Evolutionary conservation across 2,329 filamentous ascomycete species (phyloP).

Genomic region (Nothophaeocryptopus gaeumannii): DNA sequence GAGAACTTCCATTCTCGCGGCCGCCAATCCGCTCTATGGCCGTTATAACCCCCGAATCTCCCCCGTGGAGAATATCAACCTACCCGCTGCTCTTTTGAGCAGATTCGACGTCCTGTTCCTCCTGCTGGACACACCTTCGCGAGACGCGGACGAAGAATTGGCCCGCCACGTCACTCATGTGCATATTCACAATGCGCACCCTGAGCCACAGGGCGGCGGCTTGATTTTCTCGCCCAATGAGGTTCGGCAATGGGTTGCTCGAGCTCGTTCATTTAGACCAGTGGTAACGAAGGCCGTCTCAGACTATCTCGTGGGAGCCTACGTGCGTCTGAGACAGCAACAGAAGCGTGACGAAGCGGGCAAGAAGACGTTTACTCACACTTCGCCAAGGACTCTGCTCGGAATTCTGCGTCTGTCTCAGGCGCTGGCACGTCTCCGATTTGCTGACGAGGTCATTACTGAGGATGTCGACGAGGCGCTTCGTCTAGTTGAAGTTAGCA

Average conservation of each 20-base stretch:
- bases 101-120: constrained; percentile 97
- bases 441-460: constrained; percentile 77
- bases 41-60: constrained; percentile 97
- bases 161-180: constrained; percentile 94
- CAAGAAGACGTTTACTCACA: constrained; percentile 91
- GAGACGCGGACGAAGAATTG: constrained; percentile 87
- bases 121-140: constrained; percentile 87
- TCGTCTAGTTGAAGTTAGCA: constrained; percentile 86
- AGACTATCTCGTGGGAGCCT: constrained; percentile 96
- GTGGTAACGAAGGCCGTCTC: constrained; percentile 79
- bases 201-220: constrained; percentile 62
- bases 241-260: constrained; percentile 92
- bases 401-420: constrained; percentile 91
- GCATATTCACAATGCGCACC: constrained; percentile 94
- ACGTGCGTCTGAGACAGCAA: constrained; percentile 88
- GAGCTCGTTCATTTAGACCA: constrained; percentile 84
- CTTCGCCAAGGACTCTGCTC: constrained; percentile 87
- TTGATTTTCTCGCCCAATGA: constrained; percentile 90
- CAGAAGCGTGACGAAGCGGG: constrained; percentile 87
- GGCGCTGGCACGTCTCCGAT: constrained; percentile 86
- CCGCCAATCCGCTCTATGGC: constrained; percentile 94
- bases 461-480: constrained; percentile 96
- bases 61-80: constrained; percentile 97
- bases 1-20: constrained; percentile 77
- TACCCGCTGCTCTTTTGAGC: constrained; percentile 92